Conservation (phyloP, 192 early-diverging fungal genomes). For the Chytriomyces sp. region DNA sequence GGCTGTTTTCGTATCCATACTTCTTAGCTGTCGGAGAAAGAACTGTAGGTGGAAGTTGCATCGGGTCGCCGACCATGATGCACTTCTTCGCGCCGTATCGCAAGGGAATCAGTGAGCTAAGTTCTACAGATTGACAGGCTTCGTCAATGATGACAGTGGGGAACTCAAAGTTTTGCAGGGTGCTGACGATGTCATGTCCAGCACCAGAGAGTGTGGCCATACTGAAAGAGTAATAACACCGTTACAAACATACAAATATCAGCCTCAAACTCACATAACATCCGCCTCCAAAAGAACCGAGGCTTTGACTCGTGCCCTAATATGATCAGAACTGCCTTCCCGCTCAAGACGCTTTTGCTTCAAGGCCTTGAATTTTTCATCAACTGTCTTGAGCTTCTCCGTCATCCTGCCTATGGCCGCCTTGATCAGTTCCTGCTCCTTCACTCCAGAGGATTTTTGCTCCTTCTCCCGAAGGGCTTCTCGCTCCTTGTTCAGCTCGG, state of each 20-base stretch:
- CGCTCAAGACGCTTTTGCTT: conserved; percentile 44
- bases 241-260: neutral
- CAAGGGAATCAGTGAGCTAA: conserved; percentile 84
- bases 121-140: conserved; percentile 91
- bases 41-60: conserved; percentile 92
- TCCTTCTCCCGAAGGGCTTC: conserved; percentile 37
- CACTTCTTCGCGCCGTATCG: conserved; percentile 78
- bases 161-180: conserved; percentile 65
- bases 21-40: conserved; percentile 69
- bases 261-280: conserved; percentile 48
- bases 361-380: conserved; percentile 29
- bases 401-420: conserved; percentile 32
- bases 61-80: conserved; percentile 91
- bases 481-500: conserved; percentile 38
- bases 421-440: conserved; percentile 21
- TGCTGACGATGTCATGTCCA: conserved; percentile 79
- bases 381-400: conserved; percentile 40
- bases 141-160: conserved; percentile 87
- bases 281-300: conserved; percentile 78
- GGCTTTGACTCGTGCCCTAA: conserved; percentile 51
- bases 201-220: conserved; percentile 80
- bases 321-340: conserved; percentile 20
- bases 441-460: conserved; percentile 1
- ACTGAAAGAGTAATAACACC: neutral
- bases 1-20: conserved; percentile 79